Evolutionary conservation across 2,329 filamentous ascomycete genomes (phyloP), one percentile per base, ranked within the genome.

Genomic region (Albophoma yamanashiensis): DNA sequence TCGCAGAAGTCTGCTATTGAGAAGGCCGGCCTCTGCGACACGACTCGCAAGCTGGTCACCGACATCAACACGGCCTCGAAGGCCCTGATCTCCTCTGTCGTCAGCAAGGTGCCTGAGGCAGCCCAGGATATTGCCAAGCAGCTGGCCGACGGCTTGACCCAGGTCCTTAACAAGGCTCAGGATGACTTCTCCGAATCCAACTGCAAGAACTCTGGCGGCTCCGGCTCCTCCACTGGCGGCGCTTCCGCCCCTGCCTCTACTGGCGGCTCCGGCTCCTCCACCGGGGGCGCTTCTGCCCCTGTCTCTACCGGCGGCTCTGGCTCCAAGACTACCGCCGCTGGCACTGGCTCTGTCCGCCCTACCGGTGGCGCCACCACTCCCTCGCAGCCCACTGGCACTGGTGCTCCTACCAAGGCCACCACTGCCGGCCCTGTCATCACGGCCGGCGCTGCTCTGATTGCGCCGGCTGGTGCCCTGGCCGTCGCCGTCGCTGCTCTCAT

Each of bases 21-120:
- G 60, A 64, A 69, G 59, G 69, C 67, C 36, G 64, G 64, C 58
- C 66, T 69, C 5, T 73, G 71, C 64, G 61, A 60, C 25, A 61
- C 64, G 45, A 65, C 70, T 53, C 64, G 65, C 56, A 31, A 62
- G n/a, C 60, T 69, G 59, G 59, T 70, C 38, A 52, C n/a, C 36
- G 59, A 65, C 55, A 65, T 72, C 59, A 66, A 65, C 63, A 55
- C 39, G 2, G 62, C 62, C 59, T 67, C 68, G 4, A 52, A 67
- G 60, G 60, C 58, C n/a, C 69, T 73, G 31, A 72, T 71, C 59
- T 60, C 67, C n/a, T 59, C 69, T 40, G 63, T 70, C 43, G 66
- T 73, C 25, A 34, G 36, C 57, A 72, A 72, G 66, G 67, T 71
- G 2, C 70, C 70, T 38, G 57, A 62, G 22, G 66, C 62, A 9